Conservation (phyloP, 352 stramenopile species). For the Phytophthora sp. region DNA sequence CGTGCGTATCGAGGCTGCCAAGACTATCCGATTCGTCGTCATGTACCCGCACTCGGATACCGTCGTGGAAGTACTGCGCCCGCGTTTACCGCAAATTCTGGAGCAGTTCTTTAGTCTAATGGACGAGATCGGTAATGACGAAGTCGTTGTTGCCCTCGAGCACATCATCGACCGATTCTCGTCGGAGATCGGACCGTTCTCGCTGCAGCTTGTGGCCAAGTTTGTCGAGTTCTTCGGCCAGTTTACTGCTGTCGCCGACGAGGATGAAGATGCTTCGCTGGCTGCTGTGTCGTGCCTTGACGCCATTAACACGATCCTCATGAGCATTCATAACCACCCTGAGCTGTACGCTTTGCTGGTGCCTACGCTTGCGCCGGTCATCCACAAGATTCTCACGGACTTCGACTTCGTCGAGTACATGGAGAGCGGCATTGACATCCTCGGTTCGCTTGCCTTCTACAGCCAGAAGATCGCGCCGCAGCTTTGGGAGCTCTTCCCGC, state of each 20-base stretch:
- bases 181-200: slow-evolving; percentile 95
- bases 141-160: slow-evolving; percentile 94
- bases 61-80: slow-evolving; percentile 88
- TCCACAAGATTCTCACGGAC: slow-evolving; percentile 96
- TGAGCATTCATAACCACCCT: slow-evolving; percentile 83
- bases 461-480: slow-evolving; percentile 90
- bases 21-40: slow-evolving; percentile 89
- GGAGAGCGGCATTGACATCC: slow-evolving; percentile 95
- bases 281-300: slow-evolving; percentile 92
- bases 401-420: slow-evolving; percentile 98
- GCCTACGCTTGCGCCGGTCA: slow-evolving; percentile 93
- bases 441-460: slow-evolving; percentile 97
- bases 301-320: slow-evolving; percentile 87
- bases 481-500: slow-evolving; percentile 96
- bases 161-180: slow-evolving; percentile 98
- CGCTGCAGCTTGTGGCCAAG: slow-evolving; percentile 93
- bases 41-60: slow-evolving; percentile 88
- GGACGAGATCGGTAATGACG: slow-evolving; percentile 98
- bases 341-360: slow-evolving; percentile 91
- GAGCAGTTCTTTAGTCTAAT: slow-evolving; percentile 99
- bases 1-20: slow-evolving; percentile 96
- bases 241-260: slow-evolving; percentile 92
- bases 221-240: slow-evolving; percentile 95
- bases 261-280: slow-evolving; percentile 97
- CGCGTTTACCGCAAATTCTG: slow-evolving; percentile 94